Base-by-base conservation (phyloP, 2,329 filamentous ascomycete species). In the Chaetomium sp. region DNA sequence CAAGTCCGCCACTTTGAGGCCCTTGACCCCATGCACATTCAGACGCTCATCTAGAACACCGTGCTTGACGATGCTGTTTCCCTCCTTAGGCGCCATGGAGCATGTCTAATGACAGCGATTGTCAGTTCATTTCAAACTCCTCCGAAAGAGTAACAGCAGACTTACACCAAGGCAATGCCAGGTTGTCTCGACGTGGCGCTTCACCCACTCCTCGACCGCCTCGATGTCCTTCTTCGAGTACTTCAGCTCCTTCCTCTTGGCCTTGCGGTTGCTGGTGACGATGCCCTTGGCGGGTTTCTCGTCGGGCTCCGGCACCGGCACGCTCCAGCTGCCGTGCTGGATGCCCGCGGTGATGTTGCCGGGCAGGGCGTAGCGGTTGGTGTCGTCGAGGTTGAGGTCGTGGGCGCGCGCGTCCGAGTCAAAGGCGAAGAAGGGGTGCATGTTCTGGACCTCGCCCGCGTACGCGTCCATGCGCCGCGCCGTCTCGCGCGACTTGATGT, bases 401-500 rank as follows among this genome's bases (percentile, higher is more conserved):
- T 85, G 81, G 6, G 89, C 85, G 25, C 87, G 83, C 3, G 89
- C 91, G 0, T 87, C 83, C 23, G 87, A 90, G 77, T 91, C 85
- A 73, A 83, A 91, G 54, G 83, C 79, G 74, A 90, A 93, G 80
- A 88, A 87, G 12, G 91, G 91, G 74, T 93, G 90, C 79, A 86
- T 86, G 58, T 75, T 78, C 70, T 83, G 78, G 6, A 91, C 89
- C 74, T 93, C 90, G 66, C 90, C 90, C 1, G 90, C 90, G 69
- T 91, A 93, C 0, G 90, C 87, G 29, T 88, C 84, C 90, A 92
- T 92, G 68, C 90, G 86, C 3, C 90, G 84, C 1, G 90, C 90
- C 3, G 90, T 93, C 82, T 92, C 90, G 64, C 90, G 88, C 2
- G 88, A 91, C 79, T 92, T 92, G 81, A 92, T 90, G 77, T 93